Evolutionary conservation across 495 filamentous ascomycete genomes (phyloP), one percentile per base, ranked within the genome.

Genomic region (Daldinia grandis): DNA sequence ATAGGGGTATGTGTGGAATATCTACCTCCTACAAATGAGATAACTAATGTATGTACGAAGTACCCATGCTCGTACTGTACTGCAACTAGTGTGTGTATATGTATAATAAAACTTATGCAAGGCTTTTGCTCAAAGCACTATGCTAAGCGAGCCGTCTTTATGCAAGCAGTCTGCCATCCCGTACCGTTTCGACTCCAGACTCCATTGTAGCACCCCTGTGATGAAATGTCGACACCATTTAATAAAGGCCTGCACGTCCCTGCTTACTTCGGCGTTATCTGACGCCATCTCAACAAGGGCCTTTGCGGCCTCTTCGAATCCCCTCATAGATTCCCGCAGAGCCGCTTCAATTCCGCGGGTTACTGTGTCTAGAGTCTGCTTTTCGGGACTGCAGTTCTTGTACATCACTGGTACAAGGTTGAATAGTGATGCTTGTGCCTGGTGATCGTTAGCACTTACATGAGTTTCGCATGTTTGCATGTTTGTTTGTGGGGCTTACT

Each of bases 161-260:
- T 47, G 42, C 72, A 75, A 47, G 30, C 72, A 76, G 21, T 76
- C 61, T n/a, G 74, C 72, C 74, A 76, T 76, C 3, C 72, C 72
- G 21, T 76, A 76, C 15, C 74, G 69, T 3, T 49, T 49, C n/a
- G 72, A 75, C 44, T 76, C 72, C 8, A 76, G 31, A 58, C 72
- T 76, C 74, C 74, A 75, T 64, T 73, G 68, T 15, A 71, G 42
- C 15, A 76, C 72, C 6, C 72, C 74, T 1, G 74, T 76, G 55
- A 58, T 76, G 60, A 75, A 76, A 55, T 76, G 68, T 15, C 72
- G 72, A 38, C 72, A 73, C 72, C 72, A 76, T 25, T 71, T 68
- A 12, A 76, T 68, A 28, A 66, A 76, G 6, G 68, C 30, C 7
- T 67, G 63, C n/a, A 66, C 61, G 42, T 76, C 68, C 37, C 61